Evolutionary conservation across 352 stramenopile species (phyloP).

Genomic region (Globisporangium nagaii): DNA sequence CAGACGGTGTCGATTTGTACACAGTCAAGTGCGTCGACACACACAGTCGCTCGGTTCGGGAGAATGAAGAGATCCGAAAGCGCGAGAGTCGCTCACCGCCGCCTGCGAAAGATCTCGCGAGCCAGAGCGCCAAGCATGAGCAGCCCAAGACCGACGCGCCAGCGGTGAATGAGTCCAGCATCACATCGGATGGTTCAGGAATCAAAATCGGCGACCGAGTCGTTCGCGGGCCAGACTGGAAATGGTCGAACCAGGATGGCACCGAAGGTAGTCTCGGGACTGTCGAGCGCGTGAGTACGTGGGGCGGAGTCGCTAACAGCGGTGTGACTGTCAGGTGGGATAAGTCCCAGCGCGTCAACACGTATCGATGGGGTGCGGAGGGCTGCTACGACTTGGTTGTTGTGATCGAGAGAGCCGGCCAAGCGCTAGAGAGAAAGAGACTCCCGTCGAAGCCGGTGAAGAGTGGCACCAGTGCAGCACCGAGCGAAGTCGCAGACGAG

Average conservation of each 20-base stretch:
- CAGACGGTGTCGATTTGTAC: slow-evolving; percentile 50
- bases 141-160: slow-evolving; percentile 1
- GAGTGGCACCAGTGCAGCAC: slow-evolving; percentile 10
- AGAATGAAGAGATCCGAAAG: slow-evolving; percentile 28
- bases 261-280: slow-evolving; percentile 55
- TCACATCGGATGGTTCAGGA: slow-evolving; percentile 2
- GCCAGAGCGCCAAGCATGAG: slow-evolving; percentile 6
- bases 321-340: slow-evolving; percentile 79
- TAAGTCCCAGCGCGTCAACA: slow-evolving; percentile 81
- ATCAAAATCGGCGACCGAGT: slow-evolving; percentile 69
- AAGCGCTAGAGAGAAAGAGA: slow-evolving; percentile 39
- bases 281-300: slow-evolving; percentile 73
- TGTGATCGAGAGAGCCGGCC: slow-evolving; percentile 47
- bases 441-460: slow-evolving; percentile 28
- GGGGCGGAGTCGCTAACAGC: slow-evolving; percentile 68
- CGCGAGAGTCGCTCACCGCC: slow-evolving; percentile 6
- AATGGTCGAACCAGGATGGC: slow-evolving; percentile 78
- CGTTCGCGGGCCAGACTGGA: slow-evolving; percentile 71
- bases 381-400: slow-evolving; percentile 72
- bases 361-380: slow-evolving; percentile 75
- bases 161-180: slow-evolving; percentile 4
- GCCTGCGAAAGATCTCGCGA: background rate
- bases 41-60: slow-evolving; percentile 23
- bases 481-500: slow-evolving; percentile 11
- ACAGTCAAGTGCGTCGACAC: slow-evolving; percentile 66